phyloP scores from a whole-genome alignment of 306 rosid genomes.

The Sechiopsis laciniata region DNA sequence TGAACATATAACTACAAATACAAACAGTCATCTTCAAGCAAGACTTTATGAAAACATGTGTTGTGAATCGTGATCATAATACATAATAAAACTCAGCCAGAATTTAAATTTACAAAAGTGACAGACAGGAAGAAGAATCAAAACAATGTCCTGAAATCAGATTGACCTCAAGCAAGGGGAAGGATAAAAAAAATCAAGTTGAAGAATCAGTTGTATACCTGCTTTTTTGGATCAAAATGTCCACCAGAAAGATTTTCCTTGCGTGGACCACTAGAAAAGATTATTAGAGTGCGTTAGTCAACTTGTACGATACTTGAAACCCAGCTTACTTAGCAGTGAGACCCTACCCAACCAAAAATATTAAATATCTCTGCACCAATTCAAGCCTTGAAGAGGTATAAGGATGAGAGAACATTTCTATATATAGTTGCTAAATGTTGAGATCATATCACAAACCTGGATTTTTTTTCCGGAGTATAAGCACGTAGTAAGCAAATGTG shows the following conservation, averaged over 20 bases:
- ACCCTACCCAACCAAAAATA: slow-evolving; percentile 11
- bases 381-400: background rate
- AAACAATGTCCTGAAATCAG: background rate
- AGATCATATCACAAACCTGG: slow-evolving; percentile 60
- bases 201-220: slow-evolving; percentile 38
- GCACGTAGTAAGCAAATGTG: slow-evolving; percentile 60
- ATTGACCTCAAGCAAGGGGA: slow-evolving; percentile 17
- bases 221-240: slow-evolving; percentile 33
- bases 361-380: slow-evolving; percentile 1
- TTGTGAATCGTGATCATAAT: background rate
- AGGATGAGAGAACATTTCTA: slow-evolving; percentile 1
- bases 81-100: background rate
- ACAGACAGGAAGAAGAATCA: background rate
- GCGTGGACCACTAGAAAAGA: slow-evolving; percentile 40
- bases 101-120: background rate
- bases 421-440: slow-evolving; percentile 16
- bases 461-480: slow-evolving; percentile 36
- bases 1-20: background rate
- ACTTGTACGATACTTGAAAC: slow-evolving; percentile 14
- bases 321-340: background rate
- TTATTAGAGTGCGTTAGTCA: slow-evolving; percentile 17
- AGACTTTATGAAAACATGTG: background rate
- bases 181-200: slow-evolving; percentile 16
- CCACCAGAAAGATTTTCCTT: slow-evolving; percentile 31
- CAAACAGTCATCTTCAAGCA: background rate